Conservation (phyloP, 176 grass and related monocot genomes). For the Themeda triandra region DNA sequence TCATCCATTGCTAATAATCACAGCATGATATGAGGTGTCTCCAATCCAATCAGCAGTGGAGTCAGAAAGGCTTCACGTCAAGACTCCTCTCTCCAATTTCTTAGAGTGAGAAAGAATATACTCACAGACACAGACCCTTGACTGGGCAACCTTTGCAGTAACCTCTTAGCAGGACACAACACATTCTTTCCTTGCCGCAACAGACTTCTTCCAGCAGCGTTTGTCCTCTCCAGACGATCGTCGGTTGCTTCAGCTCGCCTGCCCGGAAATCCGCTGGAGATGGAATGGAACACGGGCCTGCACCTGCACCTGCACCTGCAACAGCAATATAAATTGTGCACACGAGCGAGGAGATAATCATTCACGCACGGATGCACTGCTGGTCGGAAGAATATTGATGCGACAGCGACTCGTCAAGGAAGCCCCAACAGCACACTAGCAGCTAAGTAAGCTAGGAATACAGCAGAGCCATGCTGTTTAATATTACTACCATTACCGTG, state of each 20-base stretch:
- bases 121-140: not conserved
- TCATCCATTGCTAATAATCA: not conserved
- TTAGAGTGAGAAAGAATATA: not conserved
- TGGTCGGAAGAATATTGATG: constrained; percentile 21
- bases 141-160: not conserved
- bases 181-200: constrained; percentile 10
- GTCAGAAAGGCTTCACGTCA: constrained; percentile 35
- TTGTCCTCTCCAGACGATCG: constrained; percentile 22
- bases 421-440: not conserved
- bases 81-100: constrained; percentile 22
- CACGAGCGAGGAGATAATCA: constrained; percentile 5
- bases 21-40: not conserved
- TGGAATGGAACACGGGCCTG: not conserved
- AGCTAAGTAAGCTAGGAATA: not conserved
- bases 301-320: not conserved
- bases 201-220: not conserved
- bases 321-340: constrained; percentile 10
- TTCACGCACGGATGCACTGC: not conserved
- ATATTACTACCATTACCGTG: not conserved
- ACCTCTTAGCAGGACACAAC: not conserved
- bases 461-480: not conserved
- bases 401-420: constrained; percentile 2
- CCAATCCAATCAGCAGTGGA: constrained; percentile 40
- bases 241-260: constrained; percentile 29
- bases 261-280: constrained; percentile 32